Base-by-base conservation (phyloP, 306 rosid genomes). In the Crataegus laevigata region DNA sequence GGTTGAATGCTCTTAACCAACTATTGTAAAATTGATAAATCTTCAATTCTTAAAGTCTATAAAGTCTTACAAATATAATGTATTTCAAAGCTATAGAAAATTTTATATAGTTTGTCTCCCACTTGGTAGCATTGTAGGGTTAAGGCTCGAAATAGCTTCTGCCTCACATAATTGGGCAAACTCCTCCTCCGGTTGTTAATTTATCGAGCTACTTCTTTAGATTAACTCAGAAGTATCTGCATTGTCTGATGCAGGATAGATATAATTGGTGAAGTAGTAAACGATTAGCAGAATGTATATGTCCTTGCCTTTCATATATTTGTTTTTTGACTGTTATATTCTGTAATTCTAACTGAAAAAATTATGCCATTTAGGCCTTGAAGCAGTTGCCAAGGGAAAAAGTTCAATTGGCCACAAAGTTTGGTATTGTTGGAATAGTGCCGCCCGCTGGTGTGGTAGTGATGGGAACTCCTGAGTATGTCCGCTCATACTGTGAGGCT, bases 381-480 rank as follows among this genome's bases (percentile, higher is more conserved):
- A 89, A 89, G 80, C 87, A 82, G 73, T 67, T 93, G 40, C 98
- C 93, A 28, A 74, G 98, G 66, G 94, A 87, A 57, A 89, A 86
- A 52, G 47, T 93, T 81, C 90, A 89, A 28, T 58, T 93, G 55
- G 96, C 98, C 69, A 86, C 97, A n/a, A 93, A 89, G 75, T 93
- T 93, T 85, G 97, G 97, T 28, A 68, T 89, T 14, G 78, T 34
- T 34, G 38, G 38, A 6, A 1, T 34, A 6, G 38, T 34, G 38
- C 38, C 38, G 8, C 38, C 38, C 6, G 38, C 77, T 6, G 13
- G 55, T 22, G 50, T 86, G 58, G 36, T 67, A 18, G 87, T 93
- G 1, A 88, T 75, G 5, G 98, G 96, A 55, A 85, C 73, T 36
- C 96, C 96, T 13, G 87, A 90, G 71, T 93, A 90, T 78, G 90